Evolutionary conservation across 2,329 filamentous ascomycete genomes (phyloP), one percentile per base, ranked within the genome.

Genomic region (Ascochyta koolunga): DNA sequence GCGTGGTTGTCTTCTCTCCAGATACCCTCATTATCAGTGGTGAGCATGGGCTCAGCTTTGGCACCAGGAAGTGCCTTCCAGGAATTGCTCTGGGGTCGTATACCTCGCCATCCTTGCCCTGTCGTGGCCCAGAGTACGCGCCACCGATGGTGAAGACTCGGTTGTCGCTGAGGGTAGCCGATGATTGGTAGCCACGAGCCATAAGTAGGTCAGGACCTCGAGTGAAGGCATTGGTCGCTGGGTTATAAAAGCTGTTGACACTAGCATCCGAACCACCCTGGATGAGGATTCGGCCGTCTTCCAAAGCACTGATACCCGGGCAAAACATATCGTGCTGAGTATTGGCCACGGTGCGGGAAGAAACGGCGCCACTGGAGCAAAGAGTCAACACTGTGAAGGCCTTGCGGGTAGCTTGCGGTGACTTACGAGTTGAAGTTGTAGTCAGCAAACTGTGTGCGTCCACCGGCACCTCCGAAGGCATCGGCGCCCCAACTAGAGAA

Each of bases 271-370:
- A 62, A 6, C 65, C 65, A 33, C 65, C 65, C 13, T 66, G 64
- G 31, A 68, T 65, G 21, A 66, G 39, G 37, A 68, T 58, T 11
- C 61, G 58, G 4, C 65, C 65, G 19, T 66, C 61, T 36, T 64
- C 54, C 6, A 66, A 54, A 50, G 57, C 62, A 49, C 64, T 68
- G 24, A 68, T 65, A 33, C 59, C 65, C 5, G 65, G 65, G 37
- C 65, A 68, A 29, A 68, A 68, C 65, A 68, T 68, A 33, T 68
- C 65, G 22, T 68, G 65, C 10, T 64, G 53, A 16, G 65, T 68
- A 22, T 68, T 66, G 50, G 55, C 54, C 11, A 68, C 58, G 5
- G 64, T 67, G 7, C 61, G 60, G 29, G 60, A 54, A 7, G 64
- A 66, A 3, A 68, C 61, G 15, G 53, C 56, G 9, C 62, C 62